Base-by-base conservation (phyloP, 1,139 yeast species). In the Waltiozyma sp. region DNA sequence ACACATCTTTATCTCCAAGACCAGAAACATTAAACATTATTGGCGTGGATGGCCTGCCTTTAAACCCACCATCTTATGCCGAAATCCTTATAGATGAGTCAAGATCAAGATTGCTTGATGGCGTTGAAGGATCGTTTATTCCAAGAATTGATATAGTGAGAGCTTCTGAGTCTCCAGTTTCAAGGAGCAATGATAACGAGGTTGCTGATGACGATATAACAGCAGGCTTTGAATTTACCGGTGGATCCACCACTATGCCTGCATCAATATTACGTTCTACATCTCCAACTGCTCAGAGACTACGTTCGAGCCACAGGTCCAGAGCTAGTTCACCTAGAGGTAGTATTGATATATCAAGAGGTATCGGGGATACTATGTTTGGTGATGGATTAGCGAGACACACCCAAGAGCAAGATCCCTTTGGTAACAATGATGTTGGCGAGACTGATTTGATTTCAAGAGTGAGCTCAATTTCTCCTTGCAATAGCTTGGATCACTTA, bases 21-120 rank as follows among this genome's bases (percentile, higher is more conserved):
- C 34, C 34, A 31, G 15, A 60, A 54, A n/a, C 52, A 54, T 14
- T 4, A 14, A 31, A 4, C 14, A 47, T 62, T 28, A 60, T 66
- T 40, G 63, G 55, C 10, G 54, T 58, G n/a, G 51, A 59, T 37
- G 61, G 69, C 4, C 75, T 76, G 34, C 76, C 77, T 35, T 49
- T 39, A 31, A 47, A 57, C 28, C 70, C 71, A 8, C 71, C 70
- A 11, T 45, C 60, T 3, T 66, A 65, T 47, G 53, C 46, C 14
- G 66, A 62, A 11, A 55, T 55, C 19, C 40, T 60, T 39, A 45
- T 50, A 34, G 49, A 51, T 21, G 59, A 56, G 37, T 53, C 47
- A 36, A 43, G 42, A 40, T 45, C 46, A 2, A 47, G 43, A 21
- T 31, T 41, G 31, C 31, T 45, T 21, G 35, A 41, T 40, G n/a